phyloP scores from a whole-genome alignment of 2,329 filamentous ascomycete species.

The Aspergillaceae sp. region DNA sequence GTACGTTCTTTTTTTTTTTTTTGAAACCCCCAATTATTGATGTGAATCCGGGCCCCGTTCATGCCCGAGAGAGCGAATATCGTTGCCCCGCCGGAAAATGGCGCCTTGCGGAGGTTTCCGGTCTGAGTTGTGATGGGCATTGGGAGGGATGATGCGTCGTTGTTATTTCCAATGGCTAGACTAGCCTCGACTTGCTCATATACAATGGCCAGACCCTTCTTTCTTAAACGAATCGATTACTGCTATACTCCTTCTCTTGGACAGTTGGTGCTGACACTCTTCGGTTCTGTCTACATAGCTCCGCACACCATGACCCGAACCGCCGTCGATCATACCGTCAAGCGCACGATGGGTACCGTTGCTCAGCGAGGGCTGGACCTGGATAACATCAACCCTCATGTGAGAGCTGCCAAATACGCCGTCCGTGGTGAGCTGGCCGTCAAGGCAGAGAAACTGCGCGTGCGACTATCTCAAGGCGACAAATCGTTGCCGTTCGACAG shows the following conservation, averaged over 20 bases:
- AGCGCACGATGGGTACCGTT: constrained; percentile 41
- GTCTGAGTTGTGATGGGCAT: too few species aligned
- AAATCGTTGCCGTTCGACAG: constrained; percentile 70
- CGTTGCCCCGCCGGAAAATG: too few species aligned
- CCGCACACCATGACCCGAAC: constrained; percentile 20
- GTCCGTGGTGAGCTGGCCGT: constrained; percentile 93
- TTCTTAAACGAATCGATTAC: too few species aligned
- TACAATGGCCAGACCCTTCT: too few species aligned
- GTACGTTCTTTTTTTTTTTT: not conserved
- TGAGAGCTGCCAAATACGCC: constrained; percentile 85
- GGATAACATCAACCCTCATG: constrained; percentile 85
- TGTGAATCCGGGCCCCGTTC: too few species aligned
- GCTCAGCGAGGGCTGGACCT: constrained; percentile 50
- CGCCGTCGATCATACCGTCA: constrained; percentile 14
- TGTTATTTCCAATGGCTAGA: too few species aligned
- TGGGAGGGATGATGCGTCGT: not conserved
- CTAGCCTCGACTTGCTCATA: too few species aligned
- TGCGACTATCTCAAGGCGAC: constrained; percentile 50
- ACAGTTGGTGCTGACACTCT: not conserved
- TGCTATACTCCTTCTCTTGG: too few species aligned
- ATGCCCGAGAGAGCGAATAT: too few species aligned
- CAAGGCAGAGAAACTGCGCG: constrained; percentile 84
- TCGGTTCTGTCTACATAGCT: constrained; percentile 7
- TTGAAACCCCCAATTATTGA: not conserved
- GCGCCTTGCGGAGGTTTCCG: too few species aligned